Evolutionary conservation across 2,329 filamentous ascomycete species (phyloP), one percentile per base, ranked within the genome.

Genomic region (Botrytis cinerea): DNA sequence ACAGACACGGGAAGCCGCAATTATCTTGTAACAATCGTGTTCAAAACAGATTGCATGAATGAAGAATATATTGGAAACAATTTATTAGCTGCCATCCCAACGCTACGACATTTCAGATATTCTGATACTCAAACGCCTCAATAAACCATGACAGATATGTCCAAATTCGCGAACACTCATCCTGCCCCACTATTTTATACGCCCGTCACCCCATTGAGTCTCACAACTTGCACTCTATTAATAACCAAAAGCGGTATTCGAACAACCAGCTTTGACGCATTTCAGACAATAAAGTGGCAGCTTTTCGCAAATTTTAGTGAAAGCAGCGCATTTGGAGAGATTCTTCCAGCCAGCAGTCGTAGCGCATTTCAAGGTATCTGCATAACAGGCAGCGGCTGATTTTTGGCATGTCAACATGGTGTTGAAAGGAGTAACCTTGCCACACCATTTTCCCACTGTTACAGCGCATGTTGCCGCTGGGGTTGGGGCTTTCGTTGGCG

Each of bases 321-420:
- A 72, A 18, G 35, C 28, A 57, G 35, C n/a, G 38, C 70, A 71
- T 18, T 61, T 57, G 35, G 35, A 35, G 1, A 57, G 12, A 16
- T 71, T 46, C 9, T n/a, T 57, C 60, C 60, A 71, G 9, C 70
- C 70, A 43, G 70, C 60, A 25, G 60, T 59, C 18, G 61, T 72
- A 9, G 38, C 60, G 20, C 70, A 72, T 32, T 67, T 57, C 14
- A 72, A 43, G 5, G 46, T 54, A 28, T 72, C 70, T 67, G 70
- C 45, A 32, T 57, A 72, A 22, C 70, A 72, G 22, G 61, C 32
- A 45, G 61, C 61, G n/a, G 70, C 35, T 20, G 70, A 72, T 46
- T 72, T 72, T 57, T 72, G 70, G 70, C 70, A 72, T 32, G 45
- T 67, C 18, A 51, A 28, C 46, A 67, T 64, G 22, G 66, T n/a